Evolutionary conservation across 106 monocot species (phyloP).

Genomic region (Gastrodia elata): DNA sequence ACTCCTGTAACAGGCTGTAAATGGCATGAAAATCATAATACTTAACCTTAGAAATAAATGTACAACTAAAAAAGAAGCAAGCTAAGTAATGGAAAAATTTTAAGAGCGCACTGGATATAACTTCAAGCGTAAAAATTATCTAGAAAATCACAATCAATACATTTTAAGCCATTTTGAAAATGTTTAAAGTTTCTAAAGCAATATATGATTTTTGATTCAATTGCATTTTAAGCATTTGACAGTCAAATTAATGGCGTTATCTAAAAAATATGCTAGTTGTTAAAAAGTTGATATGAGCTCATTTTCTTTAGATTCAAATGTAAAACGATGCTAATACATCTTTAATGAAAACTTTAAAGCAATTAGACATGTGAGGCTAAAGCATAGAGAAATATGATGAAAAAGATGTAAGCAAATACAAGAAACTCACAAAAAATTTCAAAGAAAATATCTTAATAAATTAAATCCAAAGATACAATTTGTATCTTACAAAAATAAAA

Average conservation of each 20-base stretch:
- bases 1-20: conserved; percentile 37
- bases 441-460: too few species aligned
- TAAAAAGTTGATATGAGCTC: neutral
- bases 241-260: neutral
- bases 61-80: neutral
- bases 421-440: too few species aligned
- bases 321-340: too few species aligned
- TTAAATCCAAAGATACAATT: too few species aligned
- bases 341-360: too few species aligned
- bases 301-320: neutral
- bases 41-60: neutral
- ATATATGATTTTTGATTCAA: neutral
- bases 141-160: neutral
- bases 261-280: neutral
- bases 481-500: too few species aligned
- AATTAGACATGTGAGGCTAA: too few species aligned
- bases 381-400: too few species aligned
- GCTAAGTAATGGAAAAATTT: neutral
- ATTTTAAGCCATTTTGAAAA: neutral
- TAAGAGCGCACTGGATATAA: neutral
- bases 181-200: neutral
- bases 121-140: neutral
- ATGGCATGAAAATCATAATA: neutral
- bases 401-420: too few species aligned
- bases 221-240: neutral